Evolutionary conservation across 192 early-diverging fungal species (phyloP), one percentile per base, ranked within the genome.

Genomic region (Dissophora globulifera): DNA sequence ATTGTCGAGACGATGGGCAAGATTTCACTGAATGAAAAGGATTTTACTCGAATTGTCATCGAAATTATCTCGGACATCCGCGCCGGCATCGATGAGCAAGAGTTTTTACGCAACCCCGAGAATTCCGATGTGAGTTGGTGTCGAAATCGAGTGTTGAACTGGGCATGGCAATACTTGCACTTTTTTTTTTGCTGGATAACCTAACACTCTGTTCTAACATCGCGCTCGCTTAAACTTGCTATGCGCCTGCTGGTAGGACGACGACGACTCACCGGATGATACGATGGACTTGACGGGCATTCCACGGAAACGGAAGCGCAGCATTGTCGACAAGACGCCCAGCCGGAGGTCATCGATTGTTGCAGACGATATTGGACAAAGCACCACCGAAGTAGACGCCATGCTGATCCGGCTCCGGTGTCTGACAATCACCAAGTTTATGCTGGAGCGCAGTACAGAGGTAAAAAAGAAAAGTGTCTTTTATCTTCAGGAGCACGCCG

Each of bases 41-140:
- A 97, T 62, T 95, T 95, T 81, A 93, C 91, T n/a, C 85, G 91
- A 62, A 78, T 83, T 68, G 54, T 74, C 74, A 86, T 92, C 23
- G 93, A 94, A 70, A 88, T 91, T n/a, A 88, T 94, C 11, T 89
- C 86, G 4, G 93, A 94, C 67, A 91, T 94, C 31, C 88, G 91
- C 52, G 84, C 91, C 57, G 52, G 50, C 5, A 67, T 72, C 33
- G 79, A 82, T 16, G 64, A 54, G 23, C 79, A 80, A 30, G 78
- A 85, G 17, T 59, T 42, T 48, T n/a, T 52, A 23, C 60, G 56
- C 17, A 78, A 69, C 22, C 78, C 74, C 22, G 63, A 67, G 26
- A 53, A 32, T 20, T 79, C 62, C 2, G 68, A 79, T 10, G 68
- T 69, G 61, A 29, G 67, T 22, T n/a, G 13, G 9, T 16, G 15